Percentiles rank a stretch among this genome's conserved stretches.
phyloP scores from a whole-genome alignment of 2,329 filamentous ascomycete genomes.

The Pseudofabraea citricarpa region DNA sequence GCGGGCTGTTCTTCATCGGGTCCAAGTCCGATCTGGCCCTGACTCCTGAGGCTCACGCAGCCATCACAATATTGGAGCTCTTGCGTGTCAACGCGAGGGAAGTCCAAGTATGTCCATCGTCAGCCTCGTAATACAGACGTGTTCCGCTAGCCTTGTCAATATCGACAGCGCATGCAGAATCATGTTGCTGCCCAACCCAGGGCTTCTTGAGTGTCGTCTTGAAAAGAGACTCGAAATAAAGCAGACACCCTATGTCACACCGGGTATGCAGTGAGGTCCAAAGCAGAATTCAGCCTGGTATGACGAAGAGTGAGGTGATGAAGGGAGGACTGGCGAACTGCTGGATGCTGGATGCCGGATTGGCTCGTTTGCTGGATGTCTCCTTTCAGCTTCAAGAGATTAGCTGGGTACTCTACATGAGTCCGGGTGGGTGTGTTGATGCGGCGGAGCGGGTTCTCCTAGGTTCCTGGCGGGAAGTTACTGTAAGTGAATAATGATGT shows the following conservation, averaged over 20 bases:
- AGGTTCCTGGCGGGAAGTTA: no score
- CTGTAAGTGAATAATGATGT: no score
- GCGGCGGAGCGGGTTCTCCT: no score
- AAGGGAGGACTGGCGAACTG: no score
- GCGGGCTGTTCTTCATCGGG: not conserved
- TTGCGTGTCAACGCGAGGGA: conserved; percentile 25
- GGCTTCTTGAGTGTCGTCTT: no score
- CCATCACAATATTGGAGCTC: conserved; percentile 4
- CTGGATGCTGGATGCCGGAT: no score
- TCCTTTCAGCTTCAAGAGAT: no score
- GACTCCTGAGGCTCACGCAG: conserved; percentile 1
- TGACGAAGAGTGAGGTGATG: no score
- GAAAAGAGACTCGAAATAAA: not conserved
- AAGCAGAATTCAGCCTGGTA: no score
- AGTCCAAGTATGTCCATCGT: conserved; percentile 20
- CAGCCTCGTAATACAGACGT: conserved; percentile 15
- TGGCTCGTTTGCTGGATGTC: no score
- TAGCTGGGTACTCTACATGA: no score
- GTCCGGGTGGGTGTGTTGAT: no score
- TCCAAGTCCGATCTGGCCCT: not conserved
- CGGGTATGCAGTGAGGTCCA: not conserved
- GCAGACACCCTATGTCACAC: not conserved
- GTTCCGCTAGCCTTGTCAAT: conserved; percentile 1
- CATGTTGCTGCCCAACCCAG: conserved; percentile 23
- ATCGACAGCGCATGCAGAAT: conserved; percentile 21